A percentile compares a stretch with the other conserved stretches of the same genome.
phyloP scores from a whole-genome alignment of 1,139 yeast genomes.

The Kurtzmaniella quercitrusa region DNA sequence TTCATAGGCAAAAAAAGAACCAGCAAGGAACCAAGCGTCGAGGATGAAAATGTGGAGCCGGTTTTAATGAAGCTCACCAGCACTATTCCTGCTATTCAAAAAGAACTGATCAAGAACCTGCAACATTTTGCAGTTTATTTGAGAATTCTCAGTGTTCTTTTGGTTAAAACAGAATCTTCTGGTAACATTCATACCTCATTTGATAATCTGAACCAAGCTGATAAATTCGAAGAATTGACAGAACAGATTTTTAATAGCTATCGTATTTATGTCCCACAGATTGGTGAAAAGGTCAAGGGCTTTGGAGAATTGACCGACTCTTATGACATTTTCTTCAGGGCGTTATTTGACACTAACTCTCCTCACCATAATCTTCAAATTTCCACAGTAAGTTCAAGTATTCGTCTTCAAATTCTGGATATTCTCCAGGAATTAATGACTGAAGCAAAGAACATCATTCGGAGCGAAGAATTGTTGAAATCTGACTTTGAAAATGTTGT shows the following conservation, averaged over 20 bases:
- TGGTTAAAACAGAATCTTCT: conserved; percentile 14
- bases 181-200: conserved; percentile 20
- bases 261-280: conserved; percentile 14
- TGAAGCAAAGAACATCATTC: conserved; percentile 15
- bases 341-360: conserved; percentile 9
- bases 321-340: conserved; percentile 16
- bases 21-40: conserved; percentile 8
- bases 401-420: conserved; percentile 22
- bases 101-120: conserved; percentile 18
- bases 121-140: conserved; percentile 20
- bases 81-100: conserved; percentile 20
- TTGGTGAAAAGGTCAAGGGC: conserved; percentile 7
- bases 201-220: conserved; percentile 20
- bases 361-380: conserved; percentile 9
- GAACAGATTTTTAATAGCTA: conserved; percentile 22
- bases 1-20: conserved; percentile 10
- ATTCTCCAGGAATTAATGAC: conserved; percentile 20
- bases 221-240: conserved; percentile 24
- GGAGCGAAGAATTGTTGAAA: conserved; percentile 1
- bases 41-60: conserved; percentile 15
- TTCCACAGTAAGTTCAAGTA: conserved; percentile 17
- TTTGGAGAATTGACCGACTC: conserved; percentile 6
- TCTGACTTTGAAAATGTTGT: conserved; percentile 2
- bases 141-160: conserved; percentile 26
- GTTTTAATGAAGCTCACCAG: conserved; percentile 20